Percentiles rank a stretch among this genome's conserved stretches.
Evolutionary conservation across 768 basidiomycete species (phyloP).

Genomic region (Agrocybe chaxingu): DNA sequence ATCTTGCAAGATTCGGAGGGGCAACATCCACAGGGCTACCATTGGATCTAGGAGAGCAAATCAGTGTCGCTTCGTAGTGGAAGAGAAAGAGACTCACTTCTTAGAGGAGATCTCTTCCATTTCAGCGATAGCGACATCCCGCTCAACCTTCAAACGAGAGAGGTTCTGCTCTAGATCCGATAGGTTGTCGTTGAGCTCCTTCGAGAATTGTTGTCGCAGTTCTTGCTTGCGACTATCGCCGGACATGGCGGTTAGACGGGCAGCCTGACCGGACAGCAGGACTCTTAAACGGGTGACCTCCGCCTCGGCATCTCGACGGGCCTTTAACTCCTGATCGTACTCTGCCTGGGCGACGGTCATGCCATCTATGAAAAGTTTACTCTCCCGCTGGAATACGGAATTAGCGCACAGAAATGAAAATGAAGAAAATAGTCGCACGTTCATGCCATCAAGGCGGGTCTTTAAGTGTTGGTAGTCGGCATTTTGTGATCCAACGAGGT

Average conservation of each 20-base stretch:
- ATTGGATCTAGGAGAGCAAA: slow-evolving; percentile 18
- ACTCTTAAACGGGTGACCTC: slow-evolving; percentile 86
- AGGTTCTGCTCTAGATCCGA: slow-evolving; percentile 81
- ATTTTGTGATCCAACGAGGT: slow-evolving; percentile 61
- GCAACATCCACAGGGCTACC: slow-evolving; percentile 32
- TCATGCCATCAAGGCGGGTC: slow-evolving; percentile 78
- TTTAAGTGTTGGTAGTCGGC: slow-evolving; percentile 63
- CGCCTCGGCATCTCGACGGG: slow-evolving; percentile 86
- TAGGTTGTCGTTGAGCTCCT: slow-evolving; percentile 75
- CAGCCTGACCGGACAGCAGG: slow-evolving; percentile 86
- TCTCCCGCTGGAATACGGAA: slow-evolving; percentile 62
- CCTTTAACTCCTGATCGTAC: slow-evolving; percentile 87
- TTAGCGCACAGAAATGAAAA: neutral
- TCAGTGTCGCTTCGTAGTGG: slow-evolving; percentile 4
- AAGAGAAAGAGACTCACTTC: slow-evolving; percentile 44
- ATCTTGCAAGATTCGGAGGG: slow-evolving; percentile 53
- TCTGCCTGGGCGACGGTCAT: slow-evolving; percentile 91
- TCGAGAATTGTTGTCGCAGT: slow-evolving; percentile 71
- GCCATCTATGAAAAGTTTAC: slow-evolving; percentile 90
- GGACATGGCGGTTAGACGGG: slow-evolving; percentile 78
- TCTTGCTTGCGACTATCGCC: slow-evolving; percentile 78
- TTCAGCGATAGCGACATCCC: slow-evolving; percentile 91
- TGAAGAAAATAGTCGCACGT: slow-evolving; percentile 50
- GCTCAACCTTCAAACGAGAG: slow-evolving; percentile 82
- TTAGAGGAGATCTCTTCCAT: slow-evolving; percentile 85